A percentile compares a stretch with the other conserved stretches of the same genome.
Evolutionary conservation across 2,329 filamentous ascomycete genomes (phyloP).

Genomic region (Macrophomina pseudophaseolina): DNA sequence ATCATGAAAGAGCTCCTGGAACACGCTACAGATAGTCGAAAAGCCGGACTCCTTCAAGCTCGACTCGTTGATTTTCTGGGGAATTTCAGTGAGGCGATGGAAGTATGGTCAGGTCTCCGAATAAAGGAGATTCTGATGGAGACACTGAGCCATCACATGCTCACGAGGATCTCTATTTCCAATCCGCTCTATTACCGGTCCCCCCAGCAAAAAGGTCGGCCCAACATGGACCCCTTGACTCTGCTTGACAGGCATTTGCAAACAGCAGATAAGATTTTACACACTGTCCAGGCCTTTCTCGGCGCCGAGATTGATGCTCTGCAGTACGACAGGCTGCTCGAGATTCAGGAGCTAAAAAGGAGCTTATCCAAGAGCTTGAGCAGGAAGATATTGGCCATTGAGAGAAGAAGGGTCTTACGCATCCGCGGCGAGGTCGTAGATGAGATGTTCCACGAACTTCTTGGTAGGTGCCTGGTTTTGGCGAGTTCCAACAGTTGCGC

Average conservation of each 20-base stretch:
- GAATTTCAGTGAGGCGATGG: conserved; percentile 11
- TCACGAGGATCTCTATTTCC: conserved; percentile 15
- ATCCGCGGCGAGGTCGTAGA: conserved; percentile 18
- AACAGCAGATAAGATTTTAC: conserved; percentile 3
- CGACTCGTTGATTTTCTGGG: conserved; percentile 15
- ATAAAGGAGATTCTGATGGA: conserved; percentile 26
- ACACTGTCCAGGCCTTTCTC: conserved; percentile 15
- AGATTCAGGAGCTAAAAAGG: conserved; percentile 24
- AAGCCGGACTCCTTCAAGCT: conserved; percentile 17
- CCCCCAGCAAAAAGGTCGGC: not conserved
- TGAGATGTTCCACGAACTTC: conserved; percentile 5
- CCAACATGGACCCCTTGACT: conserved; percentile 11
- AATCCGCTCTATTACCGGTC: conserved; percentile 18
- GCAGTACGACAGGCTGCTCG: conserved; percentile 24
- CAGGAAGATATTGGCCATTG: conserved; percentile 19
- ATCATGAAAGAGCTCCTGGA: conserved; percentile 12
- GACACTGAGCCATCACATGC: conserved; percentile 25
- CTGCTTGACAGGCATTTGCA: conserved; percentile 13
- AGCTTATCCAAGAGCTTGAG: conserved; percentile 17
- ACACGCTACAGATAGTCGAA: conserved; percentile 17
- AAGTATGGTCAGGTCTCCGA: not conserved
- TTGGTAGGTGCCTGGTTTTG: not conserved
- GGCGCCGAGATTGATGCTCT: conserved; percentile 23
- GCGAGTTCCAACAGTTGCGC: too few species aligned
- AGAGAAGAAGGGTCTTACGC: conserved; percentile 15